Evolutionary conservation across 164 flowering plant genomes (phyloP).

Genomic region (Sedum album): DNA sequence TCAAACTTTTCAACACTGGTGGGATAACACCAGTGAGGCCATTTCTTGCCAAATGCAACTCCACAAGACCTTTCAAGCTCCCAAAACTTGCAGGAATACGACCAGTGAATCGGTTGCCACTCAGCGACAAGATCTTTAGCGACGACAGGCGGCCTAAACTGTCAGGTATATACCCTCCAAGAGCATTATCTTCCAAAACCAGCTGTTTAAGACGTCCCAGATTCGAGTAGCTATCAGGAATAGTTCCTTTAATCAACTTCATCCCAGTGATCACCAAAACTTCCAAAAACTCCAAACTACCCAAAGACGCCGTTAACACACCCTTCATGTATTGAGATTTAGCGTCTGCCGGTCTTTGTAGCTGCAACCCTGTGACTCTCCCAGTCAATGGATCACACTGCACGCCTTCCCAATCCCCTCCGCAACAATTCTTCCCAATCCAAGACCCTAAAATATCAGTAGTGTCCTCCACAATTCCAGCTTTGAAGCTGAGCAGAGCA

Average conservation of each 20-base stretch:
- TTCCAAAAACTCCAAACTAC: conserved; percentile 52
- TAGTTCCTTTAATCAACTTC: conserved; percentile 57
- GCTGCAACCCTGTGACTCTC: conserved; percentile 43
- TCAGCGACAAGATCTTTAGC: conserved; percentile 49
- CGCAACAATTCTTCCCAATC: conserved; percentile 73
- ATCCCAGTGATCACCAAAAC: conserved; percentile 62
- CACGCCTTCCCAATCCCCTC: conserved; percentile 89
- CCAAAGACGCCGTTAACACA: conserved; percentile 53
- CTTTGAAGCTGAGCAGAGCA: conserved; percentile 69
- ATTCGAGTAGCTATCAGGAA: conserved; percentile 58
- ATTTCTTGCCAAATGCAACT: conserved; percentile 53
- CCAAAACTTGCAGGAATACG: conserved; percentile 61
- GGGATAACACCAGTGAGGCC: conserved; percentile 65
- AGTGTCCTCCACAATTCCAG: conserved; percentile 55
- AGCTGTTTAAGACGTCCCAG: conserved; percentile 53
- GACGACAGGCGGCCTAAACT: conserved; percentile 43
- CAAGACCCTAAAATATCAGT: conserved; percentile 64
- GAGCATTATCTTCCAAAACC: conserved; percentile 63
- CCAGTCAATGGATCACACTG: conserved; percentile 54
- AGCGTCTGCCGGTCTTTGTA: conserved; percentile 38
- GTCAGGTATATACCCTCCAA: conserved; percentile 65
- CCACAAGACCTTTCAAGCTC: conserved; percentile 30
- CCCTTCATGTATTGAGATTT: conserved; percentile 61
- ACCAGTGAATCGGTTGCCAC: conserved; percentile 62
- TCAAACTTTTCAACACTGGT: conserved; percentile 33